phyloP scores from a whole-genome alignment of 2,329 filamentous ascomycete species.

The Laburnicola sp. region DNA sequence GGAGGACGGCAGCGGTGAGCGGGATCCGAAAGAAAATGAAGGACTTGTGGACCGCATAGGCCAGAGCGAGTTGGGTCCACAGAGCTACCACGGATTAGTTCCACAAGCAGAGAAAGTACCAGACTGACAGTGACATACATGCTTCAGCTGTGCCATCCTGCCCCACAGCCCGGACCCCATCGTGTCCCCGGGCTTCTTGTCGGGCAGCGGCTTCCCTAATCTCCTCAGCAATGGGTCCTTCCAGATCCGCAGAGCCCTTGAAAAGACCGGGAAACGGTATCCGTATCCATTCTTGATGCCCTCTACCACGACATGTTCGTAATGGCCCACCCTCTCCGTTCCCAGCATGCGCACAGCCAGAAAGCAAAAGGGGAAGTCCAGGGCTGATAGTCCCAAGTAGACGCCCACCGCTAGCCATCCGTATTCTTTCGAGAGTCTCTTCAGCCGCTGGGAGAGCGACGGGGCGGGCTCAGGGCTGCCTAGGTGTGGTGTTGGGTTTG shows the following conservation, averaged over 20 bases:
- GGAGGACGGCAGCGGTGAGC: constrained; percentile 83
- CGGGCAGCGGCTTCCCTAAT: constrained; percentile 31
- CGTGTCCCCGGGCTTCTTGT: constrained; percentile 43
- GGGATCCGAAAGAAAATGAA: constrained; percentile 97
- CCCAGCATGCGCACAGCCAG: constrained; percentile 80
- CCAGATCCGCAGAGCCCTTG: constrained; percentile 49
- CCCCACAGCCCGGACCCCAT: constrained; percentile 65
- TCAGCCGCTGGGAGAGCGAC: constrained; percentile 71
- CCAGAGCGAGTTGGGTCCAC: constrained; percentile 86
- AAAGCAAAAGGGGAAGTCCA: constrained; percentile 97
- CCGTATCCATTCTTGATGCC: constrained; percentile 61
- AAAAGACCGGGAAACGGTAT: constrained; percentile 61
- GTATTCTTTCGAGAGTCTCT: constrained; percentile 86
- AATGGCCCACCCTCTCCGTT: constrained; percentile 78
- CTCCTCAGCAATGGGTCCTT: constrained; percentile 49
- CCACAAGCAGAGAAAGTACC: background rate
- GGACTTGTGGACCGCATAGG: constrained; percentile 96
- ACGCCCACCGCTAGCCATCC: constrained; percentile 93
- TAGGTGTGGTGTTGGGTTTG: constrained; percentile 46
- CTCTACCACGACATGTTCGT: constrained; percentile 69
- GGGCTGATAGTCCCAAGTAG: constrained; percentile 77
- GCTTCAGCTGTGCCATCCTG: constrained; percentile 65
- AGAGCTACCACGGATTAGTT: constrained; percentile 54
- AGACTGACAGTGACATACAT: constrained; percentile 60
- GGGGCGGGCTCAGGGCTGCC: constrained; percentile 48